These are phyloP conservation scores for Magnaporthiopsis incrustans DNA, from an alignment of 2,329 filamentous ascomycete species.

Conservation along the genomic window DNA sequence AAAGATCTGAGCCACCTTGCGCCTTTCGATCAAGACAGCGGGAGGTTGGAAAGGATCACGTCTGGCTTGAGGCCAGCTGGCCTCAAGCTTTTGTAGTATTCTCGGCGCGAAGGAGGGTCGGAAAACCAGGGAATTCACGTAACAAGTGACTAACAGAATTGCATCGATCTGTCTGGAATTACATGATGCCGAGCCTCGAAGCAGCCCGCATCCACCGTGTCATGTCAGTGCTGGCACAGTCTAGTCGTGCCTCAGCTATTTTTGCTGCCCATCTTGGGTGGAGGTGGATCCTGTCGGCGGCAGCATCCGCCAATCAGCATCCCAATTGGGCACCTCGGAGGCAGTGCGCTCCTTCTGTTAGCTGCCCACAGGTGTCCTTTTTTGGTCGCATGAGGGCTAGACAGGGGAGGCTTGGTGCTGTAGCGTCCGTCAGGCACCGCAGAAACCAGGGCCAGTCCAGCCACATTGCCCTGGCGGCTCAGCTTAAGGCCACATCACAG, in stretches of 20 bases:
- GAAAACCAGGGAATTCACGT: background rate
- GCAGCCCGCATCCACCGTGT: background rate
- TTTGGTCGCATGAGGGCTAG: background rate
- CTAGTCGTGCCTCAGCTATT: background rate
- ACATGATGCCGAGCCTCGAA: background rate
- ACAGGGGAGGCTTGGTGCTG: background rate
- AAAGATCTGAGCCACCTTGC: background rate
- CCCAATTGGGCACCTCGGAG: background rate
- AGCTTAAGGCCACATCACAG: background rate
- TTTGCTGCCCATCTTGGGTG: background rate
- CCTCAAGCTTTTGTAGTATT: background rate
- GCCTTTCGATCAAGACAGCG: background rate
- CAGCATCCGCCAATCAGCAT: background rate
- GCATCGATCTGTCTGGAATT: background rate
- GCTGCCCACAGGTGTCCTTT: background rate
- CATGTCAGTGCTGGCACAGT: background rate
- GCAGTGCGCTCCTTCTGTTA: background rate
- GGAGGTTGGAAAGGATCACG: background rate
- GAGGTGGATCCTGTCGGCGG: background rate
- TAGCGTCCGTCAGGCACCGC: background rate
- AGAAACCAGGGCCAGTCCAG: background rate
- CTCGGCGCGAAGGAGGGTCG: background rate
- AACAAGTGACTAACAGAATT: background rate
- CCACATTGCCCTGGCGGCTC: background rate
- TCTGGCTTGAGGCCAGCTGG: background rate